Evolutionary conservation across 2,329 filamentous ascomycete species (phyloP).

Genomic region (Xylaria sp.): DNA sequence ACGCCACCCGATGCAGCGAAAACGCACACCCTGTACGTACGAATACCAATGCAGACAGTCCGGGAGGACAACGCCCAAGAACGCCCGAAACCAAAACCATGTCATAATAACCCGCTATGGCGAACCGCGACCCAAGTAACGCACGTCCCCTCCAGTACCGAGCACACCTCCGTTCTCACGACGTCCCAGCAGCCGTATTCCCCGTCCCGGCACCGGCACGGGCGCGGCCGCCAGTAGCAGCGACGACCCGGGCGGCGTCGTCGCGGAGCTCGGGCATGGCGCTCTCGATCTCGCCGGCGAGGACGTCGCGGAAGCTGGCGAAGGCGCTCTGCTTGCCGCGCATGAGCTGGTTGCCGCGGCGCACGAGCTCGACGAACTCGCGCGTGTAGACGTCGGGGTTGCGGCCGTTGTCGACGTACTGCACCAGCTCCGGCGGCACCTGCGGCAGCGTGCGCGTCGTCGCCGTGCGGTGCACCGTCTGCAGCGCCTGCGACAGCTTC

Average conservation of each 20-base stretch:
- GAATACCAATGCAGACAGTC: not conserved
- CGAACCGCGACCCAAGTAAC: not conserved
- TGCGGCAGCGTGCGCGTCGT: constrained; percentile 52
- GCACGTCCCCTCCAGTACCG: not conserved
- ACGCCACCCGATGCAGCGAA: constrained; percentile 10
- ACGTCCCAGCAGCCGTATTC: not conserved
- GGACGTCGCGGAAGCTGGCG: constrained; percentile 62
- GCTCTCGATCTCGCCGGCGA: constrained; percentile 62
- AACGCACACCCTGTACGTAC: not conserved
- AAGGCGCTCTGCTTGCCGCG: constrained; percentile 69
- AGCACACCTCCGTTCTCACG: too few relatives aligned
- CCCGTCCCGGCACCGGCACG: not conserved
- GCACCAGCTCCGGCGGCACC: constrained; percentile 66
- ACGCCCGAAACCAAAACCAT: not conserved
- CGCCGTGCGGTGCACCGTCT: constrained; percentile 49
- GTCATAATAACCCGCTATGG: not conserved
- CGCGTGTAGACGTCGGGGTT: constrained; percentile 78
- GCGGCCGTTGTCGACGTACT: constrained; percentile 73
- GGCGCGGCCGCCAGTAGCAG: constrained; percentile 47
- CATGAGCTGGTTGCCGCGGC: constrained; percentile 69
- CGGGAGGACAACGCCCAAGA: not conserved
- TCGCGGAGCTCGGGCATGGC: constrained; percentile 64
- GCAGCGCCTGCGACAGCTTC: constrained; percentile 48
- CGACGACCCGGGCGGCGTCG: constrained; percentile 58
- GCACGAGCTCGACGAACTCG: constrained; percentile 73